Conservation (phyloP, 2,329 filamentous ascomycete genomes). For the Talaromyces sp. region DNA sequence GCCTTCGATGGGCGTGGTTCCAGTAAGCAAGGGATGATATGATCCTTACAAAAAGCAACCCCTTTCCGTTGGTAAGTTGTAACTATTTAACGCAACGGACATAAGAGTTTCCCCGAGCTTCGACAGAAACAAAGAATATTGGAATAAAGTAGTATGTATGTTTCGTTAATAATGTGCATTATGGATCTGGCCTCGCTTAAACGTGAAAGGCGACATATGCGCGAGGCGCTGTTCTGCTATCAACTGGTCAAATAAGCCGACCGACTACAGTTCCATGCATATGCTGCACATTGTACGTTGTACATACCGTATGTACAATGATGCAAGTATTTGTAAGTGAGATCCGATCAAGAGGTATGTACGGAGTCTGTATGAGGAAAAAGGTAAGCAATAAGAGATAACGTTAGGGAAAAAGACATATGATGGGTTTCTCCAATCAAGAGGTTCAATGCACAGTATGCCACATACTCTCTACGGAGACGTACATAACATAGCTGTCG, state of each 20-base stretch:
- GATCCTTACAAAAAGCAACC: background rate
- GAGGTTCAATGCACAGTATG: background rate
- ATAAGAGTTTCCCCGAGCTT: background rate
- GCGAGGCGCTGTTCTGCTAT: no score
- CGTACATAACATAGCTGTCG: background rate
- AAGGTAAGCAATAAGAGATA: background rate
- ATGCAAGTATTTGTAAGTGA: background rate
- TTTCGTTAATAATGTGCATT: no score
- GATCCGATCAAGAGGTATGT: background rate
- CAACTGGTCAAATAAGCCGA: background rate
- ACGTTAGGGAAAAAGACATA: background rate
- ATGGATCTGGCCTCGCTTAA: background rate
- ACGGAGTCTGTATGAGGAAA: background rate
- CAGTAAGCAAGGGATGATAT: slow-evolving; percentile 5
- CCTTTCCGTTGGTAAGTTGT: no score
- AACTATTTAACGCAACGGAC: background rate
- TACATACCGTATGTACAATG: background rate
- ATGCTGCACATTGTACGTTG: background rate
- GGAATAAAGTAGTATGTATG: no score
- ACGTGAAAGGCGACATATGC: background rate
- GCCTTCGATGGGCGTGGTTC: slow-evolving; percentile 3
- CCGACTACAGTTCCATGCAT: background rate
- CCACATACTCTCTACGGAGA: no score
- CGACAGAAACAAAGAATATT: background rate
- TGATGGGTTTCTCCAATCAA: background rate